phyloP scores from a whole-genome alignment of 352 stramenopile genomes.

The Pythium oligandrum region DNA sequence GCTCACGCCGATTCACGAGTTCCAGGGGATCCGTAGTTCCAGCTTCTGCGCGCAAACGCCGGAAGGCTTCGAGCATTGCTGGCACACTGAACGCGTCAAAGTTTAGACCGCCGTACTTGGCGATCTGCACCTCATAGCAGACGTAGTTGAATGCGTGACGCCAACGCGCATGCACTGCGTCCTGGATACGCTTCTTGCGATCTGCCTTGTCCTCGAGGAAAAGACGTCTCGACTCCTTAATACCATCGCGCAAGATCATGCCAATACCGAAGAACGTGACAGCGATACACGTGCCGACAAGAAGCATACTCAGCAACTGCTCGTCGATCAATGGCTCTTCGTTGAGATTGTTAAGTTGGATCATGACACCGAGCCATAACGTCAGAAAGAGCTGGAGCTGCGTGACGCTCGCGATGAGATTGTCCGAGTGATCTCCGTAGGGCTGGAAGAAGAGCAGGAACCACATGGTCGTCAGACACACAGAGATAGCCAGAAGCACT shows the following conservation, averaged over 20 bases:
- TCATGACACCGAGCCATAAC: conserved; percentile 77
- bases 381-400: conserved; percentile 79
- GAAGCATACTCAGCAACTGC: conserved; percentile 47
- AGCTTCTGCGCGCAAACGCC: conserved; percentile 23
- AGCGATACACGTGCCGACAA: conserved; percentile 54
- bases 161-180: conserved; percentile 38
- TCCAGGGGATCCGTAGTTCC: not conserved
- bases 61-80: conserved; percentile 48
- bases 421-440: conserved; percentile 66
- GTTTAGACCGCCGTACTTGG: conserved; percentile 31
- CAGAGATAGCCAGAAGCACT: conserved; percentile 54
- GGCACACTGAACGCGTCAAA: conserved; percentile 44
- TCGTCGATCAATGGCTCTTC: conserved; percentile 62
- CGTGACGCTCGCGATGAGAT: conserved; percentile 65
- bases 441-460: conserved; percentile 76
- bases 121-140: conserved; percentile 43
- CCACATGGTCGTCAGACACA: conserved; percentile 74
- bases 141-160: conserved; percentile 49
- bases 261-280: conserved; percentile 57
- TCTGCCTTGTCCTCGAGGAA: conserved; percentile 34
- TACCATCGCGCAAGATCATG: conserved; percentile 56
- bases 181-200: conserved; percentile 32
- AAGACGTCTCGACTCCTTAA: conserved; percentile 37
- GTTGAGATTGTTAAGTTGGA: conserved; percentile 59
- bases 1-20: conserved; percentile 7